Conservation (phyloP, 495 filamentous ascomycete species). For the Pseudomonodictys pantanalensis region DNA sequence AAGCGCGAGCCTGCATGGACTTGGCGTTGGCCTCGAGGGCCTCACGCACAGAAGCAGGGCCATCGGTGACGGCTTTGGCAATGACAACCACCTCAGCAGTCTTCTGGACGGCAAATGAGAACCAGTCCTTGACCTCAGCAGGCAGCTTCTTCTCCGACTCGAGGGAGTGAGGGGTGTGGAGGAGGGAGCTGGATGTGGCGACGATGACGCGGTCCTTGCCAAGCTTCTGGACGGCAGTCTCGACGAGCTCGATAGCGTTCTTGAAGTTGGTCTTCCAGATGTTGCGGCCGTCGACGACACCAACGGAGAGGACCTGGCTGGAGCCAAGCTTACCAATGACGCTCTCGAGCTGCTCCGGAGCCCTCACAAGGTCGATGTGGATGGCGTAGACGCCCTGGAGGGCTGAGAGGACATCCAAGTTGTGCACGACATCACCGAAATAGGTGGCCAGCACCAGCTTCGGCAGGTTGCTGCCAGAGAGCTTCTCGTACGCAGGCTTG, state of each 20-base stretch:
- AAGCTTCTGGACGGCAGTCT: constrained; percentile 85
- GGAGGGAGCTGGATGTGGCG: constrained; percentile 91
- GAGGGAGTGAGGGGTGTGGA: constrained; percentile 96
- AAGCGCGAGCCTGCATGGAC: constrained; percentile 81
- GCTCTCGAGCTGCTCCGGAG: constrained; percentile 90
- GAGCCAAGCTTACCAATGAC: constrained; percentile 74
- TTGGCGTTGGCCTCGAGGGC: constrained; percentile 93
- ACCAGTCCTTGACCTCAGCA: constrained; percentile 91
- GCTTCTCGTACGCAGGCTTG: constrained; percentile 92
- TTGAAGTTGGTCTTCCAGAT: constrained; percentile 99
- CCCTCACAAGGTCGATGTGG: constrained; percentile 93
- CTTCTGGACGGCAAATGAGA: constrained; percentile 97
- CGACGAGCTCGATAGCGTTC: constrained; percentile 80
- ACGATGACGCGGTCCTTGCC: constrained; percentile 96
- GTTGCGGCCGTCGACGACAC: constrained; percentile 97
- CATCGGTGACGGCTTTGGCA: constrained; percentile 91
- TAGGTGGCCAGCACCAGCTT: constrained; percentile 87
- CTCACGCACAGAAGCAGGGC: constrained; percentile 76
- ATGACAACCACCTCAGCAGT: constrained; percentile 83
- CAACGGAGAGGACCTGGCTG: constrained; percentile 83
- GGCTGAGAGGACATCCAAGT: constrained; percentile 77
- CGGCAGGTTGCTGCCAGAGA: constrained; percentile 75
- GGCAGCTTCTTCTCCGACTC: constrained; percentile 96
- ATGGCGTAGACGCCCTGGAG: constrained; percentile 71
- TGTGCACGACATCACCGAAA: constrained; percentile 99